These are phyloP conservation scores for Naegleria lovaniensis DNA, from an alignment of 208 protist species.

Conservation along the genomic window DNA sequence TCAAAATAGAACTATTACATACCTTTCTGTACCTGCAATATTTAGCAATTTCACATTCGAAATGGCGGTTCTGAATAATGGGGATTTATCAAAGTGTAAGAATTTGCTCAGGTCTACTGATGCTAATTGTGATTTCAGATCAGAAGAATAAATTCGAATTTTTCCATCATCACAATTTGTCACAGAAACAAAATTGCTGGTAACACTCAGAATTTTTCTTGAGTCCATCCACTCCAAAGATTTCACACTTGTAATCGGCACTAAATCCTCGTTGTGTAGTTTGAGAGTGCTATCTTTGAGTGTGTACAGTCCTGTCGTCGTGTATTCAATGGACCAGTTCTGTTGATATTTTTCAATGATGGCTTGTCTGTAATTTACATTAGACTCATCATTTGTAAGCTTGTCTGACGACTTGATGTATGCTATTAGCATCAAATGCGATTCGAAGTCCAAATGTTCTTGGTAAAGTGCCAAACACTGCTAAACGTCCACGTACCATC, in stretches of 20 bases:
- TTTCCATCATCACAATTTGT: neutral
- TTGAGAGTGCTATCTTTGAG: neutral
- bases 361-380: neutral
- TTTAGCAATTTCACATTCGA: neutral
- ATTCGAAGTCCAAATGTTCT: no score
- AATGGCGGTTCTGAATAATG: neutral
- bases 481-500: neutral
- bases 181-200: neutral
- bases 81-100: neutral
- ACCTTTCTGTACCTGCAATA: no score
- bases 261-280: neutral
- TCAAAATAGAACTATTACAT: no score
- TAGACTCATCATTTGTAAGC: neutral
- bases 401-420: neutral
- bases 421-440: no score
- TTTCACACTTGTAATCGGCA: neutral
- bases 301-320: neutral
- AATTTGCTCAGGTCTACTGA: neutral
- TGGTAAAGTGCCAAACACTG: no score
- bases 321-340: neutral
- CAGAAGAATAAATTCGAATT: neutral
- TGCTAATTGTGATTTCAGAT: neutral
- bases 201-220: neutral
- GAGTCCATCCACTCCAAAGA: neutral
- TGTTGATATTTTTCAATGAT: neutral